A percentile compares a stretch with the other conserved stretches of the same genome.
Conservation (phyloP, 2,329 filamentous ascomycete genomes). For the Leptographium wingfieldii region DNA sequence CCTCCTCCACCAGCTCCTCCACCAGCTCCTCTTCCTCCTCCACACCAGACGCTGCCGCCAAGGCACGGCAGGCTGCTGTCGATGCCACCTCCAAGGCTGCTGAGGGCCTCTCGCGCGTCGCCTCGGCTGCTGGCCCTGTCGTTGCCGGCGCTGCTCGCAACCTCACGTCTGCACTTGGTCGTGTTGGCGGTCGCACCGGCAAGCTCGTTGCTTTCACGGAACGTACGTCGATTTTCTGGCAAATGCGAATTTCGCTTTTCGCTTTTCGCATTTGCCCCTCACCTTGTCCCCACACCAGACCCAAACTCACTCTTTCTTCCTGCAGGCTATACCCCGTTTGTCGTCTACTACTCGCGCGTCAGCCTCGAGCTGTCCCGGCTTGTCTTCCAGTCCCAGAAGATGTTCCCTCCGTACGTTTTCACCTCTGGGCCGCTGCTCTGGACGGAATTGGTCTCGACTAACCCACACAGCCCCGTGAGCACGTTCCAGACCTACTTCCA, state of each 20-base stretch:
- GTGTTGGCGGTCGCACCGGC: constrained; percentile 74
- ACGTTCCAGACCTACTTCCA: constrained; percentile 84
- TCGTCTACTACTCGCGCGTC: constrained; percentile 87
- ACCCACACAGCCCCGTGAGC: constrained; percentile 49
- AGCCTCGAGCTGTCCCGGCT: constrained; percentile 78
- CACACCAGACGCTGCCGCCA: constrained; percentile 29
- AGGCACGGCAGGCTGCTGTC: constrained; percentile 28
- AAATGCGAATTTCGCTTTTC: not conserved
- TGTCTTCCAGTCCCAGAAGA: constrained; percentile 77
- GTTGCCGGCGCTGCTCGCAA: constrained; percentile 60
- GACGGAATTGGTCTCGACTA: not conserved
- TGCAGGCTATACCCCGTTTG: constrained; percentile 69
- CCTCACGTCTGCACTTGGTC: constrained; percentile 52
- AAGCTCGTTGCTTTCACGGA: constrained; percentile 68
- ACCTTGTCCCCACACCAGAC: no score
- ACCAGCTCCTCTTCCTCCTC: constrained; percentile 31
- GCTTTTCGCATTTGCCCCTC: not conserved
- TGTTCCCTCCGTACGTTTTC: constrained; percentile 79
- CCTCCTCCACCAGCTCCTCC: constrained; percentile 30
- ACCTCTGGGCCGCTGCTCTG: not conserved
- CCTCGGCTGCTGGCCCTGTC: constrained; percentile 64
- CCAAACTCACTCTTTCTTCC: not conserved
- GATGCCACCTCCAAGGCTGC: constrained; percentile 29
- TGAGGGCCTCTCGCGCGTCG: constrained; percentile 55
- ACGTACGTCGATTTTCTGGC: constrained; percentile 47